phyloP scores from a whole-genome alignment of 257 asterid species.

The Solanum bulbocastanum region DNA sequence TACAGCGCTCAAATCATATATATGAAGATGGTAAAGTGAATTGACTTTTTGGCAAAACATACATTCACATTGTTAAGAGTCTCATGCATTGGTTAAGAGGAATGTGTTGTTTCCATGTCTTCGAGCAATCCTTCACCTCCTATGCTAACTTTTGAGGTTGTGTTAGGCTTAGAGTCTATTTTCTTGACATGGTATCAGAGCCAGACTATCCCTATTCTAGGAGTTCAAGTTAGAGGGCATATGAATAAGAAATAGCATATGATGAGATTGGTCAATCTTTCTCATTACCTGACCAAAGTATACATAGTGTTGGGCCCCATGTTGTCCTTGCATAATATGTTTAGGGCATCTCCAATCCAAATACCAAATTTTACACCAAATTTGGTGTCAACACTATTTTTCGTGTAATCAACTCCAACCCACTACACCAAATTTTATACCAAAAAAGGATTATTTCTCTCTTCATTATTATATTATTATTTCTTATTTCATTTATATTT shows the following conservation, averaged over 20 bases:
- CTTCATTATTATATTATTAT: too few relatives aligned
- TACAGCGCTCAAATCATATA: background rate
- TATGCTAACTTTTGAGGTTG: background rate
- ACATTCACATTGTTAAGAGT: background rate
- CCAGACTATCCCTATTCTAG: background rate
- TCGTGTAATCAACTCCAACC: too few relatives aligned
- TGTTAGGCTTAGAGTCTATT: background rate
- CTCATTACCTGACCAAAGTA: background rate
- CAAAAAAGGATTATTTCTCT: too few relatives aligned
- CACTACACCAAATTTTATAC: too few relatives aligned
- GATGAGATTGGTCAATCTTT: background rate
- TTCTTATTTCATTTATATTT: too few relatives aligned
- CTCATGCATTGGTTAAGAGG: background rate
- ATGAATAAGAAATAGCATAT: background rate
- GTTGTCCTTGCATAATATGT: background rate
- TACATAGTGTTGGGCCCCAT: background rate
- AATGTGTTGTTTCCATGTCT: background rate
- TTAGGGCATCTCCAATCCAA: background rate
- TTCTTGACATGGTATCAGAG: background rate
- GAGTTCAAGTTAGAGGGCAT: background rate
- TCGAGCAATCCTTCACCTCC: background rate
- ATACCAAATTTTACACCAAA: too few relatives aligned
- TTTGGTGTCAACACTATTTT: too few relatives aligned
- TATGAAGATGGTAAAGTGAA: background rate
- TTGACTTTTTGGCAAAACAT: background rate